Conservation (phyloP, 2,329 filamentous ascomycete species). For the Colletotrichum theobromicola region DNA sequence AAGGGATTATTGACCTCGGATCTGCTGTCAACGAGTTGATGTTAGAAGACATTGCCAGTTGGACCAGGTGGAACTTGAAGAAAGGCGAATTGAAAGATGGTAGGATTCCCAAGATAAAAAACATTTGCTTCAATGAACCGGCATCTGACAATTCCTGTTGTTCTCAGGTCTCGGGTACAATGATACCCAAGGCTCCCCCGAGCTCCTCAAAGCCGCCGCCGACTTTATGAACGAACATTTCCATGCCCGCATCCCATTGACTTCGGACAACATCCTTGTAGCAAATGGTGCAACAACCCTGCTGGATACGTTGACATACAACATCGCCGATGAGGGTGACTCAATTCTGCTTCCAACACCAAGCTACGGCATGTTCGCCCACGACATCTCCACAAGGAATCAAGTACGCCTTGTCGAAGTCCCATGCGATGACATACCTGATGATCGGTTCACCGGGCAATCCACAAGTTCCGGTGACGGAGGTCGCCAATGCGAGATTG, state of each 20-base stretch:
- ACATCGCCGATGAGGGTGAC: not conserved
- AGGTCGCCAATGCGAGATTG: not conserved
- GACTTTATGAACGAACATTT: slow-evolving; percentile 9
- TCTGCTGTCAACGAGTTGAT: slow-evolving; percentile 7
- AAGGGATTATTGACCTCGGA: slow-evolving; percentile 5
- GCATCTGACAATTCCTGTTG: not conserved
- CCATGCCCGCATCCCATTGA: not conserved
- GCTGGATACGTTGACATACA: not conserved
- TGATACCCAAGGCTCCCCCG: not conserved
- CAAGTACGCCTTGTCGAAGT: not conserved
- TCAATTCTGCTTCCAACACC: slow-evolving; percentile 1
- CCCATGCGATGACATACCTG: slow-evolving; percentile 7
- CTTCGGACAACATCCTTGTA: not conserved
- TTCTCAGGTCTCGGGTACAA: not conserved
- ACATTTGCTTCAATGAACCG: not conserved
- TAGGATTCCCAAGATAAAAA: not conserved
- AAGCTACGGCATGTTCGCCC: not conserved
- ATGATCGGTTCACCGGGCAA: not conserved
- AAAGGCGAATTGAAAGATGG: not conserved
- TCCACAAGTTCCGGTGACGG: not conserved
- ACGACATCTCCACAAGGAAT: not conserved
- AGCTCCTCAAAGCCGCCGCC: not conserved
- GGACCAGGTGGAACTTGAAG: slow-evolving; percentile 7
- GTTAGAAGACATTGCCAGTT: not conserved
- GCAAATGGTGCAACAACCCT: not conserved